Base-by-base conservation (phyloP, 2,329 filamentous ascomycete genomes). In the Fusarium sp. region DNA sequence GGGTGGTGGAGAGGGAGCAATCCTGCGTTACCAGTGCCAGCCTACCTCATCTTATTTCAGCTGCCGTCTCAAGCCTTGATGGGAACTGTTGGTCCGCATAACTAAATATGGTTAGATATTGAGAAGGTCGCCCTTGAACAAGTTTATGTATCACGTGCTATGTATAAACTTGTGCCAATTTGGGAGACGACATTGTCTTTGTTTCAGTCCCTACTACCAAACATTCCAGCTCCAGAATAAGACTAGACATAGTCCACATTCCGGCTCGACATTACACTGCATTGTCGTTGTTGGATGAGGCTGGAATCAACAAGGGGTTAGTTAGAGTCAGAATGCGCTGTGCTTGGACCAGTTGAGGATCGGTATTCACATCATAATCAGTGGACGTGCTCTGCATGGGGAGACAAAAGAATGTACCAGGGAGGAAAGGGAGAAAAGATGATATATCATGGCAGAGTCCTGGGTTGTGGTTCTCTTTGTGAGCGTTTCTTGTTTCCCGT, bases 271-370 rank as follows among this genome's bases (percentile, higher is more conserved):
- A 83, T 82, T 83, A 79, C 42, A 45, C 35, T 62, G 65, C 80
- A 83, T 83, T 83, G 81, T 83, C 77, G 80, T 77, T 77, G 74
- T 74, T 75, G 76, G 71, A 73, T 59, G 79, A 81, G 81, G 79
- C 73, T 80, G 79, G 78, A 71, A 59, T 62, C 66, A 63, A 57
- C 66, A 66, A 72, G 68, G 66, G 66, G 66, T 28, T 28, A 54
- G n/a, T 56, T 42, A 41, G 41, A 36, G 66, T 56, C 38, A 56
- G 55, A 38, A 47, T 44, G 44, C 64, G 54, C 55, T 63, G 65
- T 69, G 75, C 64, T 67, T 72, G 71, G 75, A 53, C 69, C 72
- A 73, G 63, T 48, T 54, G 47, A 45, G 36, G 66, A 55, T 61
- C 67, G 67, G 72, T 41, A 71, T 73, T 74, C 55, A 51, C 57